Percentiles rank a stretch among this genome's conserved stretches.
Conservation (phyloP, 495 filamentous ascomycete genomes). For the Hypoxylon cercidicola region DNA sequence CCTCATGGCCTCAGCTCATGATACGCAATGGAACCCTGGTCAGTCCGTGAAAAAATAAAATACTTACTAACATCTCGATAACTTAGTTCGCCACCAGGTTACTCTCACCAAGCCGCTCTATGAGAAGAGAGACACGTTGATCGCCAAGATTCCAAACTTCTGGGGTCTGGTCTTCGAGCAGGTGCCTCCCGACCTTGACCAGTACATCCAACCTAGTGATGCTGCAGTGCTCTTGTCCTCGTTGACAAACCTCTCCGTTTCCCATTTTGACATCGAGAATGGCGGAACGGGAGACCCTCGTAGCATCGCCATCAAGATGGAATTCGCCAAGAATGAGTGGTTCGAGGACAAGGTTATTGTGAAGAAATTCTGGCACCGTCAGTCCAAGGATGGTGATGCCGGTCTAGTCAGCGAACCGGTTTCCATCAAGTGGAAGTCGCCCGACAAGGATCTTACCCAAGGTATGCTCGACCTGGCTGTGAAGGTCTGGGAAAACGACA, state of each 20-base stretch:
- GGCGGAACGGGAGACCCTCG: slow-evolving; percentile 69
- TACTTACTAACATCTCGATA: slow-evolving; percentile 23
- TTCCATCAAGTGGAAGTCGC: slow-evolving; percentile 86
- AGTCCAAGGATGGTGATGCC: slow-evolving; percentile 69
- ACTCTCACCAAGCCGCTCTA: slow-evolving; percentile 69
- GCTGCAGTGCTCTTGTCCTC: slow-evolving; percentile 69
- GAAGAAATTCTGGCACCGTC: slow-evolving; percentile 90
- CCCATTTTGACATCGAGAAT: slow-evolving; percentile 77
- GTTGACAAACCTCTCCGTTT: slow-evolving; percentile 72
- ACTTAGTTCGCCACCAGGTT: slow-evolving; percentile 67
- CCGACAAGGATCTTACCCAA: slow-evolving; percentile 77
- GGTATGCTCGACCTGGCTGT: slow-evolving; percentile 79
- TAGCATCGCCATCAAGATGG: slow-evolving; percentile 68
- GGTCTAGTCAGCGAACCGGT: slow-evolving; percentile 88
- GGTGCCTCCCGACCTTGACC: slow-evolving; percentile 82
- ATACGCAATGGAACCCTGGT: neutral
- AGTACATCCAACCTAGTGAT: slow-evolving; percentile 83
- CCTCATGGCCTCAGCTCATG: neutral
- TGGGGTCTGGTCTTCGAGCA: slow-evolving; percentile 89
- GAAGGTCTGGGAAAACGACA: slow-evolving; percentile 72
- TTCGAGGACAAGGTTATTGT: slow-evolving; percentile 79
- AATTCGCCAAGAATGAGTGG: slow-evolving; percentile 74
- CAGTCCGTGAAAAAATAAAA: neutral
- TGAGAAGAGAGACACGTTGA: slow-evolving; percentile 72
- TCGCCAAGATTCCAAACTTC: slow-evolving; percentile 79